Evolutionary conservation across 495 filamentous ascomycete species (phyloP).

Genomic region (Tuber umbilicatum): DNA sequence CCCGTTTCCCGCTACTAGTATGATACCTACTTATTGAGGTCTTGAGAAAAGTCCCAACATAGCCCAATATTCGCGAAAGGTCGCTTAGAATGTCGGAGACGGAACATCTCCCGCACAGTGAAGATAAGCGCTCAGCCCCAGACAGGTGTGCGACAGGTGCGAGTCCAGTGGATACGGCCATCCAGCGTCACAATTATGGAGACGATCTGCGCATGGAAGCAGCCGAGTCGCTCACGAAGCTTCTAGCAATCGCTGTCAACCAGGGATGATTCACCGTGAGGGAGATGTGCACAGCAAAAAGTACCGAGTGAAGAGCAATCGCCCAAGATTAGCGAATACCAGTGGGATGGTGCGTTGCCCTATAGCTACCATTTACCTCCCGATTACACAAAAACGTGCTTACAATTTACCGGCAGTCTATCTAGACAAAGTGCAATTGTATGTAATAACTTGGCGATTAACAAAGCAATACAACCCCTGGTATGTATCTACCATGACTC

Average conservation of each 20-base stretch:
- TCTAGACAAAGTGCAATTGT: neutral
- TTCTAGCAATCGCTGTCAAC: neutral
- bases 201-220: neutral
- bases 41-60: neutral
- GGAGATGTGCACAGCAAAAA: neutral
- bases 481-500: neutral
- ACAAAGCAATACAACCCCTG: neutral
- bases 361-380: neutral
- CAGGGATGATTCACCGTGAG: neutral
- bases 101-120: neutral
- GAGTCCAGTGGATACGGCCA: neutral
- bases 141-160: neutral
- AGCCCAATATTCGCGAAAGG: neutral
- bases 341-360: neutral
- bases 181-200: neutral
- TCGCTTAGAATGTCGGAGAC: neutral
- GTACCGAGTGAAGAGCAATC: neutral
- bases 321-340: neutral
- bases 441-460: neutral
- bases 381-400: neutral
- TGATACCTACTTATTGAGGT: too few species aligned
- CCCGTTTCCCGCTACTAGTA: too few species aligned
- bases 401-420: neutral
- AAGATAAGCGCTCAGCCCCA: neutral
- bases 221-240: neutral